phyloP scores from a whole-genome alignment of 345 rosid species.

The Atalantia buxifolia region DNA sequence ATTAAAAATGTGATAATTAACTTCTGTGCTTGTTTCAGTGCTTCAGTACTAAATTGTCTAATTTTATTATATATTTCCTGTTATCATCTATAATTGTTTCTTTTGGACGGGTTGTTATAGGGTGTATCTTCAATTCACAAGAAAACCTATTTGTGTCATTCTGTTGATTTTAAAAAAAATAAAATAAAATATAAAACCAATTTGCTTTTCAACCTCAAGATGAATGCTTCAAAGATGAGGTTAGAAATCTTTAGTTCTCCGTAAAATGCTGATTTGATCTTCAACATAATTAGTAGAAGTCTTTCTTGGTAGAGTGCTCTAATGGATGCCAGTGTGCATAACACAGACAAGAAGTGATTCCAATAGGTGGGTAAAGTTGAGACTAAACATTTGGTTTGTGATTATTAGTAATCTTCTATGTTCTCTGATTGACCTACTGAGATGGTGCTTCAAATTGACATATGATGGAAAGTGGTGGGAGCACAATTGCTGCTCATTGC shows the following conservation, averaged over 20 bases:
- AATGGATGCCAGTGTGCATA: not conserved
- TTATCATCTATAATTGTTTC: not conserved
- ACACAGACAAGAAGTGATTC: not conserved
- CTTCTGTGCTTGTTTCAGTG: constrained; percentile 8
- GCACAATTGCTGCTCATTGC: not conserved
- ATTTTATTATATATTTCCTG: not conserved
- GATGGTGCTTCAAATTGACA: not conserved
- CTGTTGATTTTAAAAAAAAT: not conserved
- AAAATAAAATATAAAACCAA: not conserved
- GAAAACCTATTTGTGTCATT: not conserved
- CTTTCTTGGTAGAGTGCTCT: not conserved
- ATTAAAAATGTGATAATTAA: not conserved
- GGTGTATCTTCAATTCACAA: not conserved
- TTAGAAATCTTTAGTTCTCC: not conserved
- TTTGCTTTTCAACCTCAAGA: not conserved
- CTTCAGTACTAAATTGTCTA: not conserved
- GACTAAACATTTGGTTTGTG: not conserved
- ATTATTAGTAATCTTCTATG: too few species aligned
- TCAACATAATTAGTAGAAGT: not conserved
- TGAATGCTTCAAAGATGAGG: not conserved
- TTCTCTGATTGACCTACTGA: not conserved
- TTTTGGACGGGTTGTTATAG: not conserved
- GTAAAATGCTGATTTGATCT: not conserved
- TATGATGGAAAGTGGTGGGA: not conserved
- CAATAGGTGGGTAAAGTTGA: not conserved